A percentile compares a stretch with the other conserved stretches of the same genome.
phyloP scores from a whole-genome alignment of 345 rosid species.

The Nephelium lappaceum region DNA sequence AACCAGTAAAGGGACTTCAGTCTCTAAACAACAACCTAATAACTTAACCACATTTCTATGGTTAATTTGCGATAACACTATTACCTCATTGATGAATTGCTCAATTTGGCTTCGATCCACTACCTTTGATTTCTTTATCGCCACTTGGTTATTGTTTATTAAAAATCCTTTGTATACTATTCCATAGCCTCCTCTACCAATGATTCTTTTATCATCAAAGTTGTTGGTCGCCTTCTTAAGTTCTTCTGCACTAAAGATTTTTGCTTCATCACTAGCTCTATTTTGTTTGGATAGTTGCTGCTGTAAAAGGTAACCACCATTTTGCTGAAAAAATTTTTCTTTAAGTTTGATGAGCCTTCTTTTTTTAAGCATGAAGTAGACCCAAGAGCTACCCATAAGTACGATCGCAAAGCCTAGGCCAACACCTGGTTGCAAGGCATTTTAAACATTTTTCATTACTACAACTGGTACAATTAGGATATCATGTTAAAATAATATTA shows the following conservation, averaged over 20 bases:
- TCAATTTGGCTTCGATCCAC: constrained; percentile 23
- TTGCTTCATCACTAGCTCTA: not conserved
- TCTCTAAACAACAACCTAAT: constrained; percentile 35
- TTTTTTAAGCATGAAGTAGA: constrained; percentile 12
- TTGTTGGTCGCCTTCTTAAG: constrained; percentile 39
- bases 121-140: constrained; percentile 27
- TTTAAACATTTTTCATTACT: not conserved
- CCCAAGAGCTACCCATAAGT: constrained; percentile 9
- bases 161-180: constrained; percentile 23
- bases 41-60: constrained; percentile 32
- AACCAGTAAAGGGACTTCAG: constrained; percentile 27
- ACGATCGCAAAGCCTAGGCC: constrained; percentile 4
- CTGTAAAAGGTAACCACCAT: constrained; percentile 32
- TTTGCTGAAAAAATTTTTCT: constrained; percentile 24
- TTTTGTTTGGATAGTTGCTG: constrained; percentile 14
- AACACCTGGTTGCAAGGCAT: constrained; percentile 2
- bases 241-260: constrained; percentile 26
- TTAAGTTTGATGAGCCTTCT: constrained; percentile 18
- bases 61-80: constrained; percentile 31
- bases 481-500: too few species aligned
- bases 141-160: constrained; percentile 17
- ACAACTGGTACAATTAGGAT: too few species aligned
- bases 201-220: constrained; percentile 31
- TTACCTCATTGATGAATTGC: constrained; percentile 31
- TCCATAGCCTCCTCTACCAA: constrained; percentile 42